A percentile compares a stretch with the other conserved stretches of the same genome.
Conservation (phyloP, 2,329 filamentous ascomycete species). For the Phialophora chinensis region DNA sequence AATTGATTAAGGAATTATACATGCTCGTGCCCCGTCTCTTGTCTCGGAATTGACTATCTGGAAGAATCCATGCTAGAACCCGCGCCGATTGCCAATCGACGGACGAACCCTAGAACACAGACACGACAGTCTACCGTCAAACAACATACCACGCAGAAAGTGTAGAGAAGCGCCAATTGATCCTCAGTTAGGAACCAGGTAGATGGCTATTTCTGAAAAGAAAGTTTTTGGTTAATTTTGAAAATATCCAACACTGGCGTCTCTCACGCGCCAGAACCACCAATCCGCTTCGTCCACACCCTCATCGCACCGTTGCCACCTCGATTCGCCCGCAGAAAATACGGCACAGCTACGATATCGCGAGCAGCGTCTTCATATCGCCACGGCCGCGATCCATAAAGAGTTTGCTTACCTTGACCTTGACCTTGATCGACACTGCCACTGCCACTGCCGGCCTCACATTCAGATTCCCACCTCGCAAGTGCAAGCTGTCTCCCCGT, state of each 20-base stretch:
- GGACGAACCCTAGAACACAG: too few species aligned
- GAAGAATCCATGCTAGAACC: too few species aligned
- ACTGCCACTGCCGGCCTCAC: background rate
- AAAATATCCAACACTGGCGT: background rate
- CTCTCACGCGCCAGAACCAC: background rate
- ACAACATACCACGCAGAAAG: too few species aligned
- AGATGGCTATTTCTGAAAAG: too few species aligned
- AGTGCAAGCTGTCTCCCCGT: background rate
- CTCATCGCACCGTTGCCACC: slow-evolving; percentile 62
- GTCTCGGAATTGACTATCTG: too few species aligned
- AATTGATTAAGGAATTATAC: background rate
- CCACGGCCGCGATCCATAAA: slow-evolving; percentile 1
- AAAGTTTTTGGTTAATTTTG: too few species aligned
- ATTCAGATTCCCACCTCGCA: background rate
- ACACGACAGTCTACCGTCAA: too few species aligned
- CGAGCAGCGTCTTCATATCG: background rate
- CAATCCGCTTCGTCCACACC: slow-evolving; percentile 42
- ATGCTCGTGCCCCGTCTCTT: too few species aligned
- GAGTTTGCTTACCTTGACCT: background rate
- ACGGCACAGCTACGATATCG: slow-evolving; percentile 54
- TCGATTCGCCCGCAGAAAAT: slow-evolving; percentile 62
- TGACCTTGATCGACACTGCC: background rate
- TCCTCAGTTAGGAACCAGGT: too few species aligned
- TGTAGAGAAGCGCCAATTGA: too few species aligned
- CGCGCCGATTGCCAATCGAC: too few species aligned